These are phyloP conservation scores for Phaeosphaeriaceae sp. DNA, from an alignment of 2,329 filamentous ascomycete species.

Conservation along the genomic window DNA sequence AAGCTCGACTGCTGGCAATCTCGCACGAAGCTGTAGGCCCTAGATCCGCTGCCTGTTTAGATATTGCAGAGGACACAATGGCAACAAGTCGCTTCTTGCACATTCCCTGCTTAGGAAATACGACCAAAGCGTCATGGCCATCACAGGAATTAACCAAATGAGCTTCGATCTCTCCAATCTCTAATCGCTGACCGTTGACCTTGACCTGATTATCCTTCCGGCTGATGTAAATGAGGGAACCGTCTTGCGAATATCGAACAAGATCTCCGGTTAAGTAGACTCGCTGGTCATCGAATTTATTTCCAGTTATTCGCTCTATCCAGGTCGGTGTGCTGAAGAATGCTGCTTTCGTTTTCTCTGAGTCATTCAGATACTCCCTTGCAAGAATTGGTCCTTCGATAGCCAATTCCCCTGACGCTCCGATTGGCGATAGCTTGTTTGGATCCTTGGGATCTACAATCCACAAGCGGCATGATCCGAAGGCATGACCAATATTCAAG, in stretches of 20 bases:
- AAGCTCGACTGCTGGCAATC: too few relatives aligned
- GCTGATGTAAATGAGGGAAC: slow-evolving; percentile 37
- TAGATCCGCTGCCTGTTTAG: too few relatives aligned
- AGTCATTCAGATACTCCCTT: slow-evolving; percentile 39
- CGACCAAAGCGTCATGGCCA: slow-evolving; percentile 51
- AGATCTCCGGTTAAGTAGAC: slow-evolving; percentile 45
- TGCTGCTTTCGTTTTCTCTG: slow-evolving; percentile 28
- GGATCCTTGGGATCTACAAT: slow-evolving; percentile 32
- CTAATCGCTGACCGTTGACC: slow-evolving; percentile 43
- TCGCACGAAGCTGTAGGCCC: too few relatives aligned
- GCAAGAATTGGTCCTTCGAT: slow-evolving; percentile 41
- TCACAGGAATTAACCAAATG: slow-evolving; percentile 29
- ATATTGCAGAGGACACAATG: too few relatives aligned
- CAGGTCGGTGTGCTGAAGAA: slow-evolving; percentile 35
- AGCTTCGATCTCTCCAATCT: slow-evolving; percentile 44
- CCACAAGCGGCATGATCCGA: slow-evolving; percentile 34
- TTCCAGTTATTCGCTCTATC: slow-evolving; percentile 26
- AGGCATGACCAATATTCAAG: slow-evolving; percentile 30
- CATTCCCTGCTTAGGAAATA: slow-evolving; percentile 51
- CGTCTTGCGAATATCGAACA: slow-evolving; percentile 36
- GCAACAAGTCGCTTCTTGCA: slow-evolving; percentile 53
- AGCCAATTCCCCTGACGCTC: slow-evolving; percentile 38
- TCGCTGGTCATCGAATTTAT: slow-evolving; percentile 6
- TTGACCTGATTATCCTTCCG: slow-evolving; percentile 45
- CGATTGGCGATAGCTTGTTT: slow-evolving; percentile 37